Base-by-base conservation (phyloP, 2,329 filamentous ascomycete species). In the Immersiporthe knoxdaviesiana region DNA sequence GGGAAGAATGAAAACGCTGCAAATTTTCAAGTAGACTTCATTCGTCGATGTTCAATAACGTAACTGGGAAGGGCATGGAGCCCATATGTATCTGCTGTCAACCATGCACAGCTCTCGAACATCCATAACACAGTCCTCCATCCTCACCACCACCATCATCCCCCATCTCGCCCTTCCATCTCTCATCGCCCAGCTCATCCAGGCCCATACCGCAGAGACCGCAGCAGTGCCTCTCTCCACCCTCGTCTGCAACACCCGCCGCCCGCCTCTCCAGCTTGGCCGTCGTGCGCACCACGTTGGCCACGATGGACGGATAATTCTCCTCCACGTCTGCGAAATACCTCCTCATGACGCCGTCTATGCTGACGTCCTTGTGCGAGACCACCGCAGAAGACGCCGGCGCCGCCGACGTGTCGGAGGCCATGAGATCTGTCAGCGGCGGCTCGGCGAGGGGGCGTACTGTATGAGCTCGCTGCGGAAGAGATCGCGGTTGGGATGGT, bases 201-300 rank as follows among this genome's bases (percentile, higher is more conserved):
- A 94, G 82, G 44, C 88, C 87, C 79, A 91, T 87, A 63, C 87
- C 87, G 78, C 93, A 97, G 11, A 95, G 78, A 44, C 85, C 84
- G 75, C 93, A 97, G 75, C 93, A 97, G n/a, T 74, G 68, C 50
- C 65, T 62, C 32, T 73, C 73, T 18, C 76, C 77, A 59, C 72
- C 76, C 27, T 74, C 75, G 7, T 77, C 73, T 18, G 76, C 35
- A 8, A 75, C 77, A 59, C 72, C 76, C 27, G 75, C 75, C 10
- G 75, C 75, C 10, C 77, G 77, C 35, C 87, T 81, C 60, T 89
- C 83, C 54, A 98, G 84, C 80, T 97, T 97, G 65, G 89, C 90
- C n/a, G 92, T 91, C 44, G 95, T 99, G 72, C 93, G 89, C 6
- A 97, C 95, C 12, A 99, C 96, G 77, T 99, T 99, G 41, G 94